Conservation (phyloP, 306 rosid genomes). For the Quercus variabilis region DNA sequence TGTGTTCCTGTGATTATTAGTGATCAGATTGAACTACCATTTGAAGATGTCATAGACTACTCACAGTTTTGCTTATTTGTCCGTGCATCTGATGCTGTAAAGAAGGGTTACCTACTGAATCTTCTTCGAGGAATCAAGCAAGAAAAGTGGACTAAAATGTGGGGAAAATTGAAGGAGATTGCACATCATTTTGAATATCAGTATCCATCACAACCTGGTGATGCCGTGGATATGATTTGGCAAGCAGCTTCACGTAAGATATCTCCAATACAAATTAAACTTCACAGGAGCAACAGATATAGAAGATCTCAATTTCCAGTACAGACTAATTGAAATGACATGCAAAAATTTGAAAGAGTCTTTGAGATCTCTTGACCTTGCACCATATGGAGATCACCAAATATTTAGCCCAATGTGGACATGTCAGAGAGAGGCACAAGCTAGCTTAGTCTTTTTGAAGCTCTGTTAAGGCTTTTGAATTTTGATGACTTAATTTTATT, state of each 20-base stretch:
- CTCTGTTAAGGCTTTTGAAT: neutral
- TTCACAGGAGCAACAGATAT: conserved; percentile 62
- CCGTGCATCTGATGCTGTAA: conserved; percentile 50
- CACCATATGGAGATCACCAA: conserved; percentile 4
- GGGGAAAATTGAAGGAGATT: conserved; percentile 71
- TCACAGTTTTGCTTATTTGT: conserved; percentile 70
- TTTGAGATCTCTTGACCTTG: conserved; percentile 11
- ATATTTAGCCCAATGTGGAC: neutral
- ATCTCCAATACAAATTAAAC: conserved; percentile 32
- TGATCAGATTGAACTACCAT: conserved; percentile 85
- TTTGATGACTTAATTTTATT: neutral
- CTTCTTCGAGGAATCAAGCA: conserved; percentile 58
- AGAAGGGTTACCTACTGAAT: conserved; percentile 60
- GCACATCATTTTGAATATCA: conserved; percentile 65
- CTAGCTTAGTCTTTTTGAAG: conserved; percentile 7
- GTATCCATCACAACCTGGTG: conserved; percentile 65
- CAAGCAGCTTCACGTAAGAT: conserved; percentile 62
- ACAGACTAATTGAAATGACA: conserved; percentile 25
- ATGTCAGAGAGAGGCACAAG: conserved; percentile 9
- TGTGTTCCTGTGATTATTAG: conserved; percentile 90
- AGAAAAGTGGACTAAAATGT: conserved; percentile 73
- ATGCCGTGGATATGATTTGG: conserved; percentile 90
- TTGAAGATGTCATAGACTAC: conserved; percentile 82
- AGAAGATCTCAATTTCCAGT: conserved; percentile 43
- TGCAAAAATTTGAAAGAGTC: conserved; percentile 13